phyloP scores from a whole-genome alignment of 768 basidiomycete species.

The Boletus vermiculosoides region DNA sequence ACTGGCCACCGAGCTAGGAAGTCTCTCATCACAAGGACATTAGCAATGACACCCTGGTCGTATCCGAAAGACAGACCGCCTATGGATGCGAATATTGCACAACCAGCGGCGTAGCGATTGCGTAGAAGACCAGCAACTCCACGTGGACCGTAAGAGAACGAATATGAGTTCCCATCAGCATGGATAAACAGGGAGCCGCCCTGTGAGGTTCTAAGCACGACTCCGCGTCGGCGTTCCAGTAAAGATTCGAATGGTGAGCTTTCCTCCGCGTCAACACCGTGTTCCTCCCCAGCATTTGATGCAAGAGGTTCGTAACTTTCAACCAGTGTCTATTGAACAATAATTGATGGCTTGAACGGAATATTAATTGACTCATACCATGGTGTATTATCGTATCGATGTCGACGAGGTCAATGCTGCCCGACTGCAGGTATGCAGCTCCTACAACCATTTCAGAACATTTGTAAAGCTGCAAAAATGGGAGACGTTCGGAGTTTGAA shows the following conservation, averaged over 20 bases:
- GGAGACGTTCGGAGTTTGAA: background rate
- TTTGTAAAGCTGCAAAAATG: too few relatives aligned
- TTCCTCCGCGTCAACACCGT: slow-evolving; percentile 10
- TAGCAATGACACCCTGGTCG: slow-evolving; percentile 85
- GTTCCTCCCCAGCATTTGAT: slow-evolving; percentile 12
- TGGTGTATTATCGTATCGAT: background rate
- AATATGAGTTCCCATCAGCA: slow-evolving; percentile 40
- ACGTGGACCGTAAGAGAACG: slow-evolving; percentile 71
- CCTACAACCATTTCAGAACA: background rate
- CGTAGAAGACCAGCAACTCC: slow-evolving; percentile 62
- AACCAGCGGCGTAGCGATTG: slow-evolving; percentile 64
- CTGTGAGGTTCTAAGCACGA: slow-evolving; percentile 22
- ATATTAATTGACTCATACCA: slow-evolving; percentile 12
- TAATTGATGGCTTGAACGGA: background rate
- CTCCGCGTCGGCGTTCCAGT: slow-evolving; percentile 19
- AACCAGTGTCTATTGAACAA: slow-evolving; percentile 2
- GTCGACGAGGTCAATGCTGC: background rate
- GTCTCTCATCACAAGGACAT: slow-evolving; percentile 80
- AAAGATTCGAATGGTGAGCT: slow-evolving; percentile 13
- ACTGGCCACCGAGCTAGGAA: slow-evolving; percentile 69
- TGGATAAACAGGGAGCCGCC: slow-evolving; percentile 29
- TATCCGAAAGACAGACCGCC: slow-evolving; percentile 81
- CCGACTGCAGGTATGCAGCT: too few relatives aligned
- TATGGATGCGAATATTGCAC: slow-evolving; percentile 73
- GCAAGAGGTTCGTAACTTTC: slow-evolving; percentile 17